Conservation (phyloP, 495 filamentous ascomycete genomes). For the Letharia columbiana region DNA sequence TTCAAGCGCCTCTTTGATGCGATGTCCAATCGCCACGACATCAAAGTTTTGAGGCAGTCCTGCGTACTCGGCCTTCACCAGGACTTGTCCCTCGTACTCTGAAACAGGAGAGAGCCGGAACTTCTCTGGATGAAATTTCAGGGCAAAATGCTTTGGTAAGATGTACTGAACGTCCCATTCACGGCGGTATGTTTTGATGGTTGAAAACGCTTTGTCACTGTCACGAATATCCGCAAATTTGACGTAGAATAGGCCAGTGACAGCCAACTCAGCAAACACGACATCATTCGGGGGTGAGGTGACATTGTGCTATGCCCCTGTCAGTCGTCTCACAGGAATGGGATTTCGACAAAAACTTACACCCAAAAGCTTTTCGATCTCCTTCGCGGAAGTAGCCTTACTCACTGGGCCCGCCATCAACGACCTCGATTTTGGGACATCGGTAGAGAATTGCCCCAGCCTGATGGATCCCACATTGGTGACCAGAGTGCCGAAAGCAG, state of each 20-base stretch:
- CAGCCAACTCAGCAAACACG: conserved; percentile 20
- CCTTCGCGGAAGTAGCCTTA: conserved; percentile 12
- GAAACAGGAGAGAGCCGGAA: conserved; percentile 22
- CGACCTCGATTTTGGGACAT: conserved; percentile 21
- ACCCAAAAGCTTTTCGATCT: conserved; percentile 24
- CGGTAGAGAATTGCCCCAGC: conserved; percentile 22
- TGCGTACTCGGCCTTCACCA: conserved; percentile 36
- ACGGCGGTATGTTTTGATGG: conserved; percentile 35
- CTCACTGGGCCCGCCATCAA: conserved; percentile 21
- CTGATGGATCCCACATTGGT: conserved; percentile 1
- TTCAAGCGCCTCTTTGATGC: conserved; percentile 40
- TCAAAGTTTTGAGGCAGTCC: conserved; percentile 20
- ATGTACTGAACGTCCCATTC: conserved; percentile 47
- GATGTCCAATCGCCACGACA: conserved; percentile 24
- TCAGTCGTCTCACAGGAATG: conserved; percentile 10
- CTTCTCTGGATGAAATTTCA: conserved; percentile 22
- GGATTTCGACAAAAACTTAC: conserved; percentile 19
- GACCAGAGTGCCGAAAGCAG: background rate
- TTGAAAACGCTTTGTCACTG: conserved; percentile 40
- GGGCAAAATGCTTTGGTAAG: conserved; percentile 35
- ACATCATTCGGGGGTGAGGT: conserved; percentile 24
- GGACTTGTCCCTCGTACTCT: conserved; percentile 44
- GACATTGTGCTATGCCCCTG: conserved; percentile 11
- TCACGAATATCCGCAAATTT: conserved; percentile 51
- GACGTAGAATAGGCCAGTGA: conserved; percentile 43